Percentiles rank a stretch among this genome's conserved stretches.
These are phyloP conservation scores for Pythium rishiriense DNA, from an alignment of 352 stramenopile genomes.

Conservation along the genomic window DNA sequence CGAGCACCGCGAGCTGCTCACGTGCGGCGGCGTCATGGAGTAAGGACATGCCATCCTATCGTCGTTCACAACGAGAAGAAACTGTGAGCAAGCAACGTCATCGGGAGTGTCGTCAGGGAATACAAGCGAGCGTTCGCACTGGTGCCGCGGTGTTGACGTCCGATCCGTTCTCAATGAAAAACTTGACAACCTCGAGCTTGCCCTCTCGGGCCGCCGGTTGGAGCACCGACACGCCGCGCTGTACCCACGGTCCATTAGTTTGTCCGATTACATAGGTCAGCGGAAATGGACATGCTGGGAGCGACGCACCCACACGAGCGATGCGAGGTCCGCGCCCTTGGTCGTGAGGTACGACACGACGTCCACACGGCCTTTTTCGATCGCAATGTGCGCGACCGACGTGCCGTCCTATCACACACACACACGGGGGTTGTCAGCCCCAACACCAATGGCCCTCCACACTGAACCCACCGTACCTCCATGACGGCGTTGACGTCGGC, in stretches of 20 bases:
- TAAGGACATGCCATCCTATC: constrained; percentile 6
- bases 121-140: background rate
- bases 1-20: constrained; percentile 10
- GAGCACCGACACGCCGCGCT: constrained; percentile 20
- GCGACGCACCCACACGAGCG: constrained; percentile 18
- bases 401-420: constrained; percentile 9
- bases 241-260: background rate
- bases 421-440: background rate
- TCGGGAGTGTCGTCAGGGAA: too few species aligned
- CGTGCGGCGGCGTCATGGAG: constrained; percentile 12
- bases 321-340: constrained; percentile 13
- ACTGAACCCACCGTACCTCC: constrained; percentile 2
- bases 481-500: constrained; percentile 20
- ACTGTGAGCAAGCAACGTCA: too few species aligned
- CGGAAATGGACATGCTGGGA: background rate
- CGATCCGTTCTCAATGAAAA: constrained; percentile 13
- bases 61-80: background rate
- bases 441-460: too few species aligned
- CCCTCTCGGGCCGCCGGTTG: constrained; percentile 11
- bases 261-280: background rate
- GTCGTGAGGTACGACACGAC: constrained; percentile 8
- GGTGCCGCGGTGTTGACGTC: constrained; percentile 9
- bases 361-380: constrained; percentile 17
- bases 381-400: constrained; percentile 16
- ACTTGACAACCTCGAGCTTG: constrained; percentile 20